Percentiles rank a stretch among this genome's conserved stretches.
Evolutionary conservation across 2,329 filamentous ascomycete species (phyloP).

Genomic region (Neoarthrinium moseri): DNA sequence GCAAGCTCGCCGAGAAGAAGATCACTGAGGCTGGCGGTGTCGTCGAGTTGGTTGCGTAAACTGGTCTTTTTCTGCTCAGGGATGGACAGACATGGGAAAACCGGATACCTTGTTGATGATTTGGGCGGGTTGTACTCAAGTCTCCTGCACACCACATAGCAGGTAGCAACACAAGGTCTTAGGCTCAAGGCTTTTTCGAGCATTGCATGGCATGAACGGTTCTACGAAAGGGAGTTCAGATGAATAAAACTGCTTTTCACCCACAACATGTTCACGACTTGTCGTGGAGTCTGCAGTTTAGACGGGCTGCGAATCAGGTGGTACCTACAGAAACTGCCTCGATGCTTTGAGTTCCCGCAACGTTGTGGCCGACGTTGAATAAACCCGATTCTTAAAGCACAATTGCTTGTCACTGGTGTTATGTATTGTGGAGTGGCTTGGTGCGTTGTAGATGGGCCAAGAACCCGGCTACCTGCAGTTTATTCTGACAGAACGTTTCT

Average conservation of each 20-base stretch:
- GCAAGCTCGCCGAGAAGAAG: conserved; percentile 96
- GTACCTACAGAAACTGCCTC: not conserved
- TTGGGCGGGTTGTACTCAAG: conserved; percentile 22
- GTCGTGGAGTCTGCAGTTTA: not conserved
- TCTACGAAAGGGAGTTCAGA: conserved; percentile 26
- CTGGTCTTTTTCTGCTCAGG: conserved; percentile 2
- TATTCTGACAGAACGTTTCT: too few species aligned
- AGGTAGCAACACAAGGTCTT: conserved; percentile 20
- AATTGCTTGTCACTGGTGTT: too few species aligned
- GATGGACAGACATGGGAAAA: conserved; percentile 9
- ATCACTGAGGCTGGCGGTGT: conserved; percentile 97
- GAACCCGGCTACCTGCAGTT: too few species aligned
- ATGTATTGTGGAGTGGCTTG: too few species aligned
- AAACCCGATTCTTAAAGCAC: too few species aligned
- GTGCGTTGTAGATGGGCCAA: too few species aligned
- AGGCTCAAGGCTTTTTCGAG: conserved; percentile 22
- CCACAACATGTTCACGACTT: conserved; percentile 5
- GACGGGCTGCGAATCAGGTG: not conserved
- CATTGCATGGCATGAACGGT: conserved; percentile 26
- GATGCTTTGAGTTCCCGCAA: too few species aligned
- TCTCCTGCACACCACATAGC: conserved; percentile 16
- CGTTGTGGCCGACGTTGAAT: too few species aligned
- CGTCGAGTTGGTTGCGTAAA: conserved; percentile 89
- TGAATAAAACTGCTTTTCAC: conserved; percentile 28
- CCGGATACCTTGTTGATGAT: conserved; percentile 22